Evolutionary conservation across 202 grass and related monocot genomes (phyloP).

Genomic region (Bolboschoenoplectus hybrid): DNA sequence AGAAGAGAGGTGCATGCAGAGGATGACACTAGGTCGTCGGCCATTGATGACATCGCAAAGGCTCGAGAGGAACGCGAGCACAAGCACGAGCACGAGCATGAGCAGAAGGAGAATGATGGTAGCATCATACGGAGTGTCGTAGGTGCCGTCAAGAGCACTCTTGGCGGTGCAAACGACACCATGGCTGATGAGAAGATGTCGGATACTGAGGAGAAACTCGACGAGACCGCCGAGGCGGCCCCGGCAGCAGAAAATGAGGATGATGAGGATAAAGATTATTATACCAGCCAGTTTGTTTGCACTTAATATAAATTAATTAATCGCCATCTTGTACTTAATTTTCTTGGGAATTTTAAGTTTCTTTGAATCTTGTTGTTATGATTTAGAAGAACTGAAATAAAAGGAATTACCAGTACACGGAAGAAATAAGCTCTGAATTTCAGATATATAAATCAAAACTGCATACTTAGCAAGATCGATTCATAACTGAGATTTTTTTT

Average conservation of each 20-base stretch:
- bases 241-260: conserved; percentile 40
- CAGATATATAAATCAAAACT: neutral
- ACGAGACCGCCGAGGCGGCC: conserved; percentile 43
- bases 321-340: too few species aligned
- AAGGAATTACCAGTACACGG: neutral
- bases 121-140: conserved; percentile 59
- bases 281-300: conserved; percentile 16
- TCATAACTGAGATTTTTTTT: too few species aligned
- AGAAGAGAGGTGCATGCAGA: conserved; percentile 49
- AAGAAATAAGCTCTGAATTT: neutral
- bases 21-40: conserved; percentile 38
- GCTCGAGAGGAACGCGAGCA: conserved; percentile 33
- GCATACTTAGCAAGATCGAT: too few species aligned
- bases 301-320: neutral
- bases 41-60: conserved; percentile 56
- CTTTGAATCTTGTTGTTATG: neutral
- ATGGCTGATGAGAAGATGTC: conserved; percentile 42
- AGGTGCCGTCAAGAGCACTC: conserved; percentile 48
- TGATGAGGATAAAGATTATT: conserved; percentile 48
- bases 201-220: conserved; percentile 39
- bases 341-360: neutral
- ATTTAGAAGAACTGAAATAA: neutral
- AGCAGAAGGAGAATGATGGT: neutral
- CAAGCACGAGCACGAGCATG: too few species aligned
- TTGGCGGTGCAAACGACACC: conserved; percentile 43